Evolutionary conservation across 768 basidiomycete genomes (phyloP), one percentile per base, ranked within the genome.

Genomic region (Phallus indusiatus): DNA sequence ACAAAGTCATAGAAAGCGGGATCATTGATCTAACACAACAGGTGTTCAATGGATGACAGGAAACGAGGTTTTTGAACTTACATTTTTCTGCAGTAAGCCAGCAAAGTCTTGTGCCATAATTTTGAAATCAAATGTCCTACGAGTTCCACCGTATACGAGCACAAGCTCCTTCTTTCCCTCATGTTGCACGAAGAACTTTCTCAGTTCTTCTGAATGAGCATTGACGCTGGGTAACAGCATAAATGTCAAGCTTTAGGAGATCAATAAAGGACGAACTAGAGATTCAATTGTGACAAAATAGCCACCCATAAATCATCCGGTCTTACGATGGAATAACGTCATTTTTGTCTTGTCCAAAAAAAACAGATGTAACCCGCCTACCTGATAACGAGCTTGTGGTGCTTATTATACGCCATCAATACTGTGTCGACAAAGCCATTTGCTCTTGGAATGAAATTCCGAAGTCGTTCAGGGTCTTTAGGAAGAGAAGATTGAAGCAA

Each of bases 221-320:
- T 67, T 66, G 21, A 72, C 66, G 50, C 28, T 28, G 28, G 7
- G 2, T 28, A 7, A 7, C 4, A 7, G 28, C 4, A 28, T 28
- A 16, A 47, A 8, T 50, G 16, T 17, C n/a, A 50, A 17, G 17
- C 11, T 6, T 42, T 18, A 12, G 50, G 22, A 12, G 20, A 28
- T 16, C 14, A 60, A 5, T n/a, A 6, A 24, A 21, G 17, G 34
- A 61, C 60, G 28, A 28, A 28, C 28, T 63, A 74, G 60, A 72
- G 67, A 55, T 67, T 73, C 61, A 75, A 64, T 49, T 76, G 75
- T n/a, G 62, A 65, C 6, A 75, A 60, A 48, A 78, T 76, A 0
- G 75, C 72, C 2, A 74, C 65, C 76, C 79, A 80, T 36, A 80
- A 70, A 63, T 81, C 79, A 55, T 81, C 79, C 6, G 78, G 79